Evolutionary conservation across 148 eudicot genomes (phyloP).

Genomic region (Amaranthus palmeri): DNA sequence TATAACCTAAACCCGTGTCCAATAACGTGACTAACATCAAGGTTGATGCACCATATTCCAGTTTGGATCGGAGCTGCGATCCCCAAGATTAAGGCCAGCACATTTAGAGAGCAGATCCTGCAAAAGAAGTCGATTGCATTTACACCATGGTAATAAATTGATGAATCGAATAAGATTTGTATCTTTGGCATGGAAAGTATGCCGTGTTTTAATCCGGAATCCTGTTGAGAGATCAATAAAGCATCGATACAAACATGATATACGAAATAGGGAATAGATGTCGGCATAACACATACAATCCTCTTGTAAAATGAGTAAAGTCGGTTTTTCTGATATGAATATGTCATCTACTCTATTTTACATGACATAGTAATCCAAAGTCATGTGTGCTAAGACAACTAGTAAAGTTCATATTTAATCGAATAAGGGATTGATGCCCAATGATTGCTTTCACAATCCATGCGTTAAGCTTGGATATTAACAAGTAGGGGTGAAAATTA

Average conservation of each 20-base stretch:
- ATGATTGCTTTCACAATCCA: no score
- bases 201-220: background rate
- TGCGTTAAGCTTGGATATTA: no score
- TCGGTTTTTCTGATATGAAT: background rate
- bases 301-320: background rate
- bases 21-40: background rate
- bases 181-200: constrained; percentile 7
- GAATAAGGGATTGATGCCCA: no score
- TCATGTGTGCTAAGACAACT: no score
- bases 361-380: no score
- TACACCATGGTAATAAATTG: background rate
- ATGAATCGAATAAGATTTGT: background rate
- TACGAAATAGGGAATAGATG: background rate
- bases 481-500: no score
- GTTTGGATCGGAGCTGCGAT: constrained; percentile 15
- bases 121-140: constrained; percentile 3
- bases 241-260: background rate
- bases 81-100: constrained; percentile 29
- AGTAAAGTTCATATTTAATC: no score
- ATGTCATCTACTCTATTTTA: no score
- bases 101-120: constrained; percentile 33
- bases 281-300: background rate
- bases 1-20: no score
- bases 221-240: background rate
- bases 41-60: constrained; percentile 21